phyloP scores from a whole-genome alignment of 1,284 basidiomycete genomes.

The Cryptococcus sp. region DNA sequence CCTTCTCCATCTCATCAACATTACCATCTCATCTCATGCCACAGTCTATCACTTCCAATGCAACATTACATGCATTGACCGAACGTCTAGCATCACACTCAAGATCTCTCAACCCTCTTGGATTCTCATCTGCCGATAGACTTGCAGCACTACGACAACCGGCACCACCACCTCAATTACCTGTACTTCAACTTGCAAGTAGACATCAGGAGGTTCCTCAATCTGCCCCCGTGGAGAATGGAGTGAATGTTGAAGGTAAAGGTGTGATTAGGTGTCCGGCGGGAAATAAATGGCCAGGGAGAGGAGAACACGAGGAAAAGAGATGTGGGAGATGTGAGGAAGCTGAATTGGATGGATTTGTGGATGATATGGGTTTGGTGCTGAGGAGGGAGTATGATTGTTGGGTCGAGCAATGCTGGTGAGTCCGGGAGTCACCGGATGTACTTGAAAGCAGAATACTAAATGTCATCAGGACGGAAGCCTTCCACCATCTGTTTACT shows the following conservation, averaged over 20 bases:
- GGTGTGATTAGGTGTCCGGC: conserved; percentile 14
- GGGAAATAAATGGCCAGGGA: conserved; percentile 29
- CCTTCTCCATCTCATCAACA: background rate
- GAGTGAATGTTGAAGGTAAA: background rate
- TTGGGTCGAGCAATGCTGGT: conserved; percentile 49
- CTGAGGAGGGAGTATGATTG: conserved; percentile 44
- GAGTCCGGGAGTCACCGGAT: conserved; percentile 10
- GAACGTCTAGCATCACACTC: conserved; percentile 33
- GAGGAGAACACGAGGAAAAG: conserved; percentile 27
- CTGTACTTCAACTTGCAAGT: conserved; percentile 29
- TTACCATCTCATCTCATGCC: background rate
- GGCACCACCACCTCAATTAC: conserved; percentile 40
- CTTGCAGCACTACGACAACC: conserved; percentile 39
- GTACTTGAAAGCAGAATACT: background rate
- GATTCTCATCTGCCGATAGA: conserved; percentile 12
- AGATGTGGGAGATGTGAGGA: conserved; percentile 30
- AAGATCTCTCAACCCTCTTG: conserved; percentile 18
- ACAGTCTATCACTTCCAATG: conserved; percentile 12
- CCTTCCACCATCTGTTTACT: conserved; percentile 47
- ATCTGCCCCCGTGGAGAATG: background rate
- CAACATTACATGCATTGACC: conserved; percentile 31
- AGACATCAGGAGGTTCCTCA: conserved; percentile 27
- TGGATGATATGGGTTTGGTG: conserved; percentile 40
- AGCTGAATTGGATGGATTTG: conserved; percentile 39
- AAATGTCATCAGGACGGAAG: conserved; percentile 37